Evolutionary conservation across 2,329 filamentous ascomycete species (phyloP).

Genomic region (Penicillium sp.): DNA sequence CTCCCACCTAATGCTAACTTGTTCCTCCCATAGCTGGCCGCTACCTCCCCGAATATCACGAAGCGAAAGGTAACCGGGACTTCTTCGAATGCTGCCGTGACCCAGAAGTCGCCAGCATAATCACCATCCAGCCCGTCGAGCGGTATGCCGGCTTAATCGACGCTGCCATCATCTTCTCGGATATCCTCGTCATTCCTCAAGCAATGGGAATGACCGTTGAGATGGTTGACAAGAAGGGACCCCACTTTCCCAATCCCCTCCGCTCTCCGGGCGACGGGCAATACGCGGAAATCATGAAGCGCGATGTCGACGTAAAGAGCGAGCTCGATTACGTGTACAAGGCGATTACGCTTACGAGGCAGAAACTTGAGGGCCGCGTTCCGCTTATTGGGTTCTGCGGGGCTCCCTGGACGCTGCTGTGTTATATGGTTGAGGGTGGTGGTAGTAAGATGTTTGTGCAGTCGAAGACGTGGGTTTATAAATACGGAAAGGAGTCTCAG

Average conservation of each 20-base stretch:
- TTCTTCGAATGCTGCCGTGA: constrained; percentile 98
- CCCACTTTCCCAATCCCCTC: constrained; percentile 88
- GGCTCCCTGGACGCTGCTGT: constrained; percentile 93
- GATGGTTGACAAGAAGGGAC: constrained; percentile 97
- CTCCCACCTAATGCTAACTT: not conserved
- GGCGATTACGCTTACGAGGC: constrained; percentile 86
- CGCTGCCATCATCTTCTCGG: constrained; percentile 97
- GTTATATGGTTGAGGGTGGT: constrained; percentile 99
- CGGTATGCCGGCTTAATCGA: constrained; percentile 90
- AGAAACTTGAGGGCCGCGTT: constrained; percentile 85
- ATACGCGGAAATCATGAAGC: constrained; percentile 76
- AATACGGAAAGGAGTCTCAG: constrained; percentile 79
- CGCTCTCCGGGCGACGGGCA: constrained; percentile 79
- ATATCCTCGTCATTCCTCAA: constrained; percentile 96
- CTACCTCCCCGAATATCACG: constrained; percentile 96
- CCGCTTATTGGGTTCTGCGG: constrained; percentile 96
- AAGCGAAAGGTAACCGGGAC: constrained; percentile 86
- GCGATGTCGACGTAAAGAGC: constrained; percentile 79
- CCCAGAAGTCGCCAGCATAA: constrained; percentile 87
- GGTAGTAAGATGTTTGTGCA: constrained; percentile 94
- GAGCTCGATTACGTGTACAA: constrained; percentile 95
- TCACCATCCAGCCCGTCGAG: constrained; percentile 94
- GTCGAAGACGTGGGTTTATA: constrained; percentile 96
- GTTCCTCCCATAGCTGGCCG: constrained; percentile 71
- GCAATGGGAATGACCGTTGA: constrained; percentile 98